Conservation (phyloP, 371 early-diverging fungal species). For the Choanephora cucurbitarum region DNA sequence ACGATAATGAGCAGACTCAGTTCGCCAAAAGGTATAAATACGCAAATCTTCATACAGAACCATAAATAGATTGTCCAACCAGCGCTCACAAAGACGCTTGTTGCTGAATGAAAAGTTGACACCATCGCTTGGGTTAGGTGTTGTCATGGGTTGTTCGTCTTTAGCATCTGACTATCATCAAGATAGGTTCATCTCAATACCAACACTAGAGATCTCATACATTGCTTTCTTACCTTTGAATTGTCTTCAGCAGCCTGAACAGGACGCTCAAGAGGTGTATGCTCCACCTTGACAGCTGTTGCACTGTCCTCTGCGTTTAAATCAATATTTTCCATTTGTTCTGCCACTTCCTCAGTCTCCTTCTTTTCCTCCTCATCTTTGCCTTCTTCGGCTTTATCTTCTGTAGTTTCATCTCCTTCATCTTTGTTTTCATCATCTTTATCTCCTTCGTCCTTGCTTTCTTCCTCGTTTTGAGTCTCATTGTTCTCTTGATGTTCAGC, state of each 20-base stretch:
- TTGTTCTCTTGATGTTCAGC: too few species aligned
- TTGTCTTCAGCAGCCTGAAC: slow-evolving; percentile 44
- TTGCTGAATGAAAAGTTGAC: slow-evolving; percentile 56
- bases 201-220: too few species aligned
- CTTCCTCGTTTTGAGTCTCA: too few species aligned
- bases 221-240: too few species aligned
- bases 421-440: neutral
- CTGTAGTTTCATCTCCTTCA: slow-evolving; percentile 8
- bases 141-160: neutral
- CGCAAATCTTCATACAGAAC: slow-evolving; percentile 94
- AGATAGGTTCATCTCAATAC: too few species aligned
- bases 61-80: slow-evolving; percentile 97
- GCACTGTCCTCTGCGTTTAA: slow-evolving; percentile 23
- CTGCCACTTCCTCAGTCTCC: slow-evolving; percentile 12
- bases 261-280: slow-evolving; percentile 36
- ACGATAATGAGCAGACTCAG: slow-evolving; percentile 65
- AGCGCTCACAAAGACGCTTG: slow-evolving; percentile 96
- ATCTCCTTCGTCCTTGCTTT: too few species aligned
- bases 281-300: slow-evolving; percentile 15
- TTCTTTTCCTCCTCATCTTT: slow-evolving; percentile 5
- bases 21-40: slow-evolving; percentile 84
- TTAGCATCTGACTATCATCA: neutral
- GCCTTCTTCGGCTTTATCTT: neutral
- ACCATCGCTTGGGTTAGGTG: slow-evolving; percentile 16
- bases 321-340: slow-evolving; percentile 33